phyloP scores from a whole-genome alignment of 108 stramenopile genomes.

The Aurantiochytrium sp. region DNA sequence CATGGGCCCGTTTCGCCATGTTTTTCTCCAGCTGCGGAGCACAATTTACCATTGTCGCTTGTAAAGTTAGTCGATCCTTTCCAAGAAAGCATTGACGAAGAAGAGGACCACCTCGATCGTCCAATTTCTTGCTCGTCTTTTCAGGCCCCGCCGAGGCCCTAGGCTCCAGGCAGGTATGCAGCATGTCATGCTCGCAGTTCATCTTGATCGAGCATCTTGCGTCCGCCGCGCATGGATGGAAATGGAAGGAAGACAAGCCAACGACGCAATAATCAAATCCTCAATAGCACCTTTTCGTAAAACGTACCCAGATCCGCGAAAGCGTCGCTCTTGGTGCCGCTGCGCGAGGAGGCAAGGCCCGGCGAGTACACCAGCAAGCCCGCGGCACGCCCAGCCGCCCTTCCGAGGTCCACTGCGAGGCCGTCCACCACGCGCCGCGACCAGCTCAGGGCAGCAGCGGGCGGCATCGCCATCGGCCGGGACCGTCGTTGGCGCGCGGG shows the following conservation, averaged over 20 bases:
- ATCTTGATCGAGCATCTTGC: no score
- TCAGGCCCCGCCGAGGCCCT: no score
- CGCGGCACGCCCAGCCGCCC: neutral
- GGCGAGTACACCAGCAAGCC: neutral
- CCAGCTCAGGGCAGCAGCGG: neutral
- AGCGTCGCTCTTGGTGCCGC: conserved; percentile 10
- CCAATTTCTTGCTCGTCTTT: no score
- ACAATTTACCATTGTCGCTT: neutral
- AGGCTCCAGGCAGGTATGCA: no score
- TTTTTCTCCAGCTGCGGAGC: neutral
- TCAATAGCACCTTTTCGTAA: no score
- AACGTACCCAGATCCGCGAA: neutral
- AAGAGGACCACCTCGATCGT: no score
- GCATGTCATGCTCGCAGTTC: no score
- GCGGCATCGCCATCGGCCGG: neutral
- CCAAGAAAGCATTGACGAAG: no score
- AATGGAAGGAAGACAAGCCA: neutral
- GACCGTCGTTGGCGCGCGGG: neutral
- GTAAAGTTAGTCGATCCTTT: neutral
- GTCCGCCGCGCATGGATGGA: neutral
- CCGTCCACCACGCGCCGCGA: neutral
- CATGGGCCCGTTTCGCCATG: neutral
- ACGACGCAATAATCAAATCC: neutral
- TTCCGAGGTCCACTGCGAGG: neutral
- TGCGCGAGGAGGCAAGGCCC: neutral